A percentile compares a stretch with the other conserved stretches of the same genome.
Conservation (phyloP, 192 early-diverging fungal genomes). For the Endogone sp. region DNA sequence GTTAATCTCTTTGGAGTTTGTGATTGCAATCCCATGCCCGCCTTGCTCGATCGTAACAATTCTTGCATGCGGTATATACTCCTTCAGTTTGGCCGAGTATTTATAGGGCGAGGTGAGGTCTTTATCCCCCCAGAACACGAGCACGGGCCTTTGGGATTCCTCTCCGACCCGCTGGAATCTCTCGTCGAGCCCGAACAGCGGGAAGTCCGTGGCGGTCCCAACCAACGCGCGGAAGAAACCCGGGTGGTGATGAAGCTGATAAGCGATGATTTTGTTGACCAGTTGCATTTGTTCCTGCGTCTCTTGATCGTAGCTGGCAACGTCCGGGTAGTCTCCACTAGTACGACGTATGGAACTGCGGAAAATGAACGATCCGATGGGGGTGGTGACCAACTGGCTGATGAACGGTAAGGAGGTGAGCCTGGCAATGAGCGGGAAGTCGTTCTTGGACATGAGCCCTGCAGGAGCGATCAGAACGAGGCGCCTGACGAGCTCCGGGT, state of each 20-base stretch:
- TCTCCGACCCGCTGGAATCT: conserved; percentile 21
- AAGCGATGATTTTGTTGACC: conserved; percentile 4
- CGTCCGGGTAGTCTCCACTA: not conserved
- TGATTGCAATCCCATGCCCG: conserved; percentile 29
- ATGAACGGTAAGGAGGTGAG: conserved; percentile 10
- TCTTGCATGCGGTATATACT: conserved; percentile 18
- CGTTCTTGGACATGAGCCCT: conserved; percentile 31
- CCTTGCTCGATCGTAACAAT: conserved; percentile 11
- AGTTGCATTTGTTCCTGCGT: conserved; percentile 1
- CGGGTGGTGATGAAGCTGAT: conserved; percentile 24
- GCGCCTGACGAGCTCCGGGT: conserved; percentile 35
- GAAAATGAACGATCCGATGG: conserved; percentile 15
- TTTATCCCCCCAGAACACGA: conserved; percentile 29
- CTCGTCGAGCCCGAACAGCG: conserved; percentile 17
- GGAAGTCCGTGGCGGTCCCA: conserved; percentile 16
- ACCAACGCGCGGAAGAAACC: conserved; percentile 30
- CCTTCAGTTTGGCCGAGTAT: conserved; percentile 2
- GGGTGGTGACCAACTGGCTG: conserved; percentile 5
- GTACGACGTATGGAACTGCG: not conserved
- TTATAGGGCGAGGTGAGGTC: conserved; percentile 30
- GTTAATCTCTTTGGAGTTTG: conserved; percentile 9
- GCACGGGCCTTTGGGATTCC: conserved; percentile 6
- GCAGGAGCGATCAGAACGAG: conserved; percentile 42
- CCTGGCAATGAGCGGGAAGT: conserved; percentile 13
- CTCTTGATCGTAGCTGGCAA: not conserved